Base-by-base conservation (phyloP, 73 alveolate genomes). In the Tetrahymena borealis region DNA sequence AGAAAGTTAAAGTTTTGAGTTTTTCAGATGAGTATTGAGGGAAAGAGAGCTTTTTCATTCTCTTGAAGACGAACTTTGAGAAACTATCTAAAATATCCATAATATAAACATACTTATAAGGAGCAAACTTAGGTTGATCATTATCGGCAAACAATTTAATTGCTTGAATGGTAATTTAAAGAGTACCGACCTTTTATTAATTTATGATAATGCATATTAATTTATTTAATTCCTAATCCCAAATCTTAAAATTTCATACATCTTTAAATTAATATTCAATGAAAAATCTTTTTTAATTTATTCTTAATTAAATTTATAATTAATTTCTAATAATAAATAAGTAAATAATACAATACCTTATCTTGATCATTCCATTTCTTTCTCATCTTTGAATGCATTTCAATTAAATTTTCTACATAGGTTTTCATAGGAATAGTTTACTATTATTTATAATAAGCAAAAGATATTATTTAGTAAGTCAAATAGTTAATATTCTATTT, bases 71-170 rank as follows among this genome's bases (percentile, higher is more conserved):
- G 90, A 97, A 92, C 60, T 93, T 95, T 33, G 99, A 98, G 95
- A 98, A 98, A 33, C 96, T 96, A 91, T 98, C 99, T 42, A 98
- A 91, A 91, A 98, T 96, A 93, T 98, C 99, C 32, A 99, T 97
- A 90, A 98, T 96, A 39, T 97, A 94, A 91, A 98, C 96, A 96
- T 97, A 98, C 96, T 98, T 98, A 78, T 97, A 96, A 39, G 99
- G 99, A 95, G 98, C 98, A 90, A 98, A 98, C 77, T 95, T 94
- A 16, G 99, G 99, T 12, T 99, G 96, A 38, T 97, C 99, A 33
- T 96, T 98, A 96, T 98, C 99, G 94, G 97, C 98, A 41, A 98
- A 95, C 6, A 98, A 96, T 94, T 98, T 98, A 33, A 99, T 97
- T 35, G 99, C 97, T 94, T 98, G 98, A 94, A 98, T 98, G 13